A percentile compares a stretch with the other conserved stretches of the same genome.
Evolutionary conservation across 164 flowering plant genomes (phyloP).

Genomic region (Sextonia rubra): DNA sequence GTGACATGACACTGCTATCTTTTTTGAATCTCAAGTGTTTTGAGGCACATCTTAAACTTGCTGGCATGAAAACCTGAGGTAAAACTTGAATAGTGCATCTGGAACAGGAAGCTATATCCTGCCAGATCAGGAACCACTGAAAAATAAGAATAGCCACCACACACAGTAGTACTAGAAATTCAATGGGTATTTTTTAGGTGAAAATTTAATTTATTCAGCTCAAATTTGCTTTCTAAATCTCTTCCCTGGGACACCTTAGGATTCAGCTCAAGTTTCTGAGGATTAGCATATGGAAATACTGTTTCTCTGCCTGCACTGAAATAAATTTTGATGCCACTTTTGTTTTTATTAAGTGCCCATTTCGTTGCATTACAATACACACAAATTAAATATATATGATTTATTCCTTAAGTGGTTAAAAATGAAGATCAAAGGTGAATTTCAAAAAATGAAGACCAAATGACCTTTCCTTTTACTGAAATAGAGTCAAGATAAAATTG

Average conservation of each 20-base stretch:
- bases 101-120: background rate
- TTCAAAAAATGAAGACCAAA: no score
- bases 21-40: background rate
- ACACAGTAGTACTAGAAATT: no score
- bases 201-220: background rate
- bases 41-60: background rate
- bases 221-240: background rate
- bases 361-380: no score
- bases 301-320: background rate
- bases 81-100: background rate
- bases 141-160: background rate
- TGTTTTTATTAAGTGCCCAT: no score
- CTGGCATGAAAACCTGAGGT: background rate
- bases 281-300: background rate
- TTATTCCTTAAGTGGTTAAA: no score
- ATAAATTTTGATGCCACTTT: no score
- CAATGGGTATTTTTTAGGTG: no score
- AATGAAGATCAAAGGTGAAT: no score
- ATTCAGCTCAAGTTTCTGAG: background rate
- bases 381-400: no score
- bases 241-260: background rate
- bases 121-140: background rate
- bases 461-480: no score
- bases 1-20: background rate
- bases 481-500: no score